A percentile compares a stretch with the other conserved stretches of the same genome.
These are phyloP conservation scores for Suhomyces wounanorum DNA, from an alignment of 1,139 yeast genomes.

Conservation along the genomic window DNA sequence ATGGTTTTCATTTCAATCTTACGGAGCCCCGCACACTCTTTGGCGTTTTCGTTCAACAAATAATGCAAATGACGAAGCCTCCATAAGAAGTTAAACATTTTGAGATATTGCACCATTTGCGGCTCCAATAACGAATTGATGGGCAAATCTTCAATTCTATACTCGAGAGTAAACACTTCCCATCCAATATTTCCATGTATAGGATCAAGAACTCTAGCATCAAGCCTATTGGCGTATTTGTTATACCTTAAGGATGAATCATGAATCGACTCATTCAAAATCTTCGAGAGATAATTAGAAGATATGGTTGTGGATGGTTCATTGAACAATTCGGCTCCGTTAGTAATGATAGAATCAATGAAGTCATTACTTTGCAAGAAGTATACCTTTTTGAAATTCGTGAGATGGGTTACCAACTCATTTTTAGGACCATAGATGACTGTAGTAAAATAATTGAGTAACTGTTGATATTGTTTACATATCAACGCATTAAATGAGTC, in stretches of 20 bases:
- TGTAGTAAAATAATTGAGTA: conserved; percentile 53
- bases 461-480: conserved; percentile 56
- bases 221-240: conserved; percentile 49
- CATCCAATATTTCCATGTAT: conserved; percentile 71
- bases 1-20: conserved; percentile 35
- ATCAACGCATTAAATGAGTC: conserved; percentile 38
- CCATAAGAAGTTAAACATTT: conserved; percentile 87
- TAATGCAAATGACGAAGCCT: conserved; percentile 64
- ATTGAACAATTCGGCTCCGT: conserved; percentile 56
- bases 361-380: conserved; percentile 80
- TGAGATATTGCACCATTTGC: conserved; percentile 60
- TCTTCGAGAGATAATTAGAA: conserved; percentile 64
- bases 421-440: conserved; percentile 50
- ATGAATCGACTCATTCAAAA: conserved; percentile 66
- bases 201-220: conserved; percentile 76
- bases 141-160: conserved; percentile 60
- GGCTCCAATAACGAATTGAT: conserved; percentile 38
- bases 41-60: conserved; percentile 47
- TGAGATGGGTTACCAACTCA: conserved; percentile 56
- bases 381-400: conserved; percentile 64
- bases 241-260: conserved; percentile 60
- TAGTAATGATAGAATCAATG: conserved; percentile 60
- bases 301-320: conserved; percentile 66
- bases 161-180: conserved; percentile 92
- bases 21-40: conserved; percentile 36